A percentile compares a stretch with the other conserved stretches of the same genome.
Conservation (phyloP, 2,329 filamentous ascomycete genomes). For the Fusarium continuum region DNA sequence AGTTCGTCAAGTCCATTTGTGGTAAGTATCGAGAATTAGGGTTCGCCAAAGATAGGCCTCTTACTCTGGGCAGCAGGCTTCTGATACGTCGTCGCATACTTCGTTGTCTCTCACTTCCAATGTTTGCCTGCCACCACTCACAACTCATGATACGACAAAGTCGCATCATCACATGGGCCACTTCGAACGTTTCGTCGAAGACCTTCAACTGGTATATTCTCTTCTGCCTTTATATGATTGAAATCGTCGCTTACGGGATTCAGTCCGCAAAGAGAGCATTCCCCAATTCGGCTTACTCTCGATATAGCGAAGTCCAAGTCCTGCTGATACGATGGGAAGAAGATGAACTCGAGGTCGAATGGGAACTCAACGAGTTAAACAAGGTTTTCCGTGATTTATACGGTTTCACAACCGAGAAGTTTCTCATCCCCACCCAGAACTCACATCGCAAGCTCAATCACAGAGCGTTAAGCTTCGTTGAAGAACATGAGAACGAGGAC, state of each 20-base stretch:
- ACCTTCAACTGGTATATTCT: constrained; percentile 33
- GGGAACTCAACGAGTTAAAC: constrained; percentile 36
- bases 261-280: constrained; percentile 41
- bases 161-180: constrained; percentile 42
- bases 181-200: constrained; percentile 33
- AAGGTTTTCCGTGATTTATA: constrained; percentile 35
- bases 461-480: constrained; percentile 38
- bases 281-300: constrained; percentile 41
- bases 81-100: constrained; percentile 41
- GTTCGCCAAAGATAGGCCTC: background rate
- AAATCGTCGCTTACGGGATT: constrained; percentile 1
- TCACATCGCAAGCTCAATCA: constrained; percentile 40
- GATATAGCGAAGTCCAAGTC: constrained; percentile 41
- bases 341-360: constrained; percentile 41
- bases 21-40: constrained; percentile 11
- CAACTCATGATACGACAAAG: constrained; percentile 41
- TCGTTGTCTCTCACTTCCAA: constrained; percentile 38
- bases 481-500: constrained; percentile 42
- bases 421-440: constrained; percentile 40
- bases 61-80: constrained; percentile 36
- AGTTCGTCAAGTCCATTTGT: constrained; percentile 40
- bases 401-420: constrained; percentile 35
- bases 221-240: no score
- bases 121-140: constrained; percentile 31
- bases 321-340: constrained; percentile 43